Evolutionary conservation across 2,329 filamentous ascomycete genomes (phyloP), one percentile per base, ranked within the genome.

Genomic region (Penicillium hesseltinei): DNA sequence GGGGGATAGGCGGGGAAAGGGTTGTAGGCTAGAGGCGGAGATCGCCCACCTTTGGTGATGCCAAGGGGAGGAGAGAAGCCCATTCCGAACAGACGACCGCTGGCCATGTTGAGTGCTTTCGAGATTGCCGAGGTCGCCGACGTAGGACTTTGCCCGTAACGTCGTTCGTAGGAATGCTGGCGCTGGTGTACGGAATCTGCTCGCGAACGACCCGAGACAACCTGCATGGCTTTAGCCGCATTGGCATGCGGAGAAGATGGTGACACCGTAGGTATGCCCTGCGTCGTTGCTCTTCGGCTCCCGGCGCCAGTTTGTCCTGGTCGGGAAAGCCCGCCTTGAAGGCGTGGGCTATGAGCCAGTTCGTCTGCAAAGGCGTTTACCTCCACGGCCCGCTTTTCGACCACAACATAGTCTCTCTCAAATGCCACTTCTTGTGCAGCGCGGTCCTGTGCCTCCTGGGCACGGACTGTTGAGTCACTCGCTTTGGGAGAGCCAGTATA

Each of bases 321-420:
- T 77, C 71, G 25, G 74, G 82, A 73, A 58, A 81, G 71, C 25
- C 69, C 72, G 44, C 75, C 76, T 63, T 84, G 82, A 23, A 87
- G 76, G 49, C 86, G 86, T 47, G 90, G 89, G 68, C 90, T 93
- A 51, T 92, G 89, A 44, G 91, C 92, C 70, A 99, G 80, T 75
- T 97, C 93, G 74, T 99, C 94, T 23, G 94, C 94, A 68, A 99
- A 89, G 3, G 94, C 94, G 73, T 99, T 97, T 50, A 99, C 93
- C 73, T 97, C 93, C 11, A 99, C 92, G 21, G 92, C 89, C 63
- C 89, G 87, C 78, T 97, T 96, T 77, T 99, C 94, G 13, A 99
- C 91, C 27, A 97, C 82, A 21, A 99, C 93, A 68, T 97, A 99
- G 64, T 97, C 94, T 63, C 93, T 86, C 71, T 96, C 92, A 66